A percentile compares a stretch with the other conserved stretches of the same genome.
Evolutionary conservation across 1,139 yeast genomes (phyloP).

Genomic region (Blastobotrys capitulatus): DNA sequence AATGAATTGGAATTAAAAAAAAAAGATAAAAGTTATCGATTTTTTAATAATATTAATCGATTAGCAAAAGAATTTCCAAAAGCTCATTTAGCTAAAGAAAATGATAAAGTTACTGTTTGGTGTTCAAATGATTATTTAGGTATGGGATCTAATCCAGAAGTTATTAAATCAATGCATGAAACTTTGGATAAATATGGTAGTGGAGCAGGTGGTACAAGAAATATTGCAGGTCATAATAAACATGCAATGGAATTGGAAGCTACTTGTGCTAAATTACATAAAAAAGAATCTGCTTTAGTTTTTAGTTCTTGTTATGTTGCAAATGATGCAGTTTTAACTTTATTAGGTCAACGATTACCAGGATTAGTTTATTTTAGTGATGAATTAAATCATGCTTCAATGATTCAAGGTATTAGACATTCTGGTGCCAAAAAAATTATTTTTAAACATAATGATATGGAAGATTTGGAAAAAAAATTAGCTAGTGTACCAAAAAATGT

Average conservation of each 20-base stretch:
- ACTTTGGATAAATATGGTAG: conserved; percentile 90
- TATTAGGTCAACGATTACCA: conserved; percentile 85
- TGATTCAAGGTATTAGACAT: conserved; percentile 93
- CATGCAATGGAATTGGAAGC: conserved; percentile 84
- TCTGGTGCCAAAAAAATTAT: conserved; percentile 85
- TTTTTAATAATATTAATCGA: conserved; percentile 93
- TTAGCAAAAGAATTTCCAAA: conserved; percentile 88
- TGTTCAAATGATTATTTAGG: conserved; percentile 97
- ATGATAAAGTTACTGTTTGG: conserved; percentile 94
- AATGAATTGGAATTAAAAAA: conserved; percentile 68
- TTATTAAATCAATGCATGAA: conserved; percentile 68
- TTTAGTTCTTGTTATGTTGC: conserved; percentile 96
- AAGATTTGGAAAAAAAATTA: conserved; percentile 71
- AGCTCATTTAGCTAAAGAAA: conserved; percentile 70
- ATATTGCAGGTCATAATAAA: conserved; percentile 94
- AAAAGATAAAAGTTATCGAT: conserved; percentile 86
- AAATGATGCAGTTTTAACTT: conserved; percentile 90
- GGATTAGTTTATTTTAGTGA: conserved; percentile 90
- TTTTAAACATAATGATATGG: conserved; percentile 84
- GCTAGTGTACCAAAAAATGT: conserved; percentile 73
- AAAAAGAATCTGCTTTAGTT: conserved; percentile 91
- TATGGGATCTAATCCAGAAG: conserved; percentile 76
- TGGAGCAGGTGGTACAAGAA: conserved; percentile 99
- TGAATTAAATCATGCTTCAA: conserved; percentile 91
- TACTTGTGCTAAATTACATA: conserved; percentile 84